Percentiles rank a stretch among this genome's conserved stretches.
Evolutionary conservation across 257 asterid genomes (phyloP).

Genomic region (Rhazya stricta): DNA sequence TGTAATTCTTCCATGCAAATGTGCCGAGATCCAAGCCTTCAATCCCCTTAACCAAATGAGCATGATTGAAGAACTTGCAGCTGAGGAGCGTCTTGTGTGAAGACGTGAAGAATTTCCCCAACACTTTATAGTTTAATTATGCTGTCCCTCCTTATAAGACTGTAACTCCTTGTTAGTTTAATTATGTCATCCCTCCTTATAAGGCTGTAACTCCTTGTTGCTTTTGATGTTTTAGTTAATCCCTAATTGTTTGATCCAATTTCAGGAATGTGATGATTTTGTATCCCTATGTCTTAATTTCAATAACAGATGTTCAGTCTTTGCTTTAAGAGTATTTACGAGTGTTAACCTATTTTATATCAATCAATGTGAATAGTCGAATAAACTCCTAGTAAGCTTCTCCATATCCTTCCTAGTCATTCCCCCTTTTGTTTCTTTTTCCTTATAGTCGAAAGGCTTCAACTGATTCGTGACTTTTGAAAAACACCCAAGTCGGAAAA

Average conservation of each 20-base stretch:
- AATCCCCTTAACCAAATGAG: constrained; percentile 45
- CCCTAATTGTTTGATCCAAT: constrained; percentile 13
- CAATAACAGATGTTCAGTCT: constrained; percentile 1
- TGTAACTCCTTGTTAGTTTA: no score
- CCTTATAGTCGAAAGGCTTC: neutral
- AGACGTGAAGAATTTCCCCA: neutral
- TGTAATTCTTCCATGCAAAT: constrained; percentile 44
- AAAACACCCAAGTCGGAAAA: neutral
- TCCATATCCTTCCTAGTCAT: no score
- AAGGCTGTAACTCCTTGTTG: neutral
- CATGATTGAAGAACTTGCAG: constrained; percentile 56
- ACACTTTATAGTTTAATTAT: neutral
- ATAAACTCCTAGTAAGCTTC: neutral
- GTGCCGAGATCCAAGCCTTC: constrained; percentile 58
- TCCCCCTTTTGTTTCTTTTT: no score
- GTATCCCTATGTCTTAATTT: constrained; percentile 17
- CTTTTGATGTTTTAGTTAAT: neutral
- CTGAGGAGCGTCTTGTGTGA: constrained; percentile 45
- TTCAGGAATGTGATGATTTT: constrained; percentile 14
- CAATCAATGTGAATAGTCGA: neutral
- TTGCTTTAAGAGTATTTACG: neutral
- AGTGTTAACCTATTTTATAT: neutral
- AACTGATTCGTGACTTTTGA: neutral
- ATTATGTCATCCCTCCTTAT: neutral
- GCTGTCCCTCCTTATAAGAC: neutral